Evolutionary conservation across 805 yeast species (phyloP).

Genomic region (Lachancea thermotolerans): DNA sequence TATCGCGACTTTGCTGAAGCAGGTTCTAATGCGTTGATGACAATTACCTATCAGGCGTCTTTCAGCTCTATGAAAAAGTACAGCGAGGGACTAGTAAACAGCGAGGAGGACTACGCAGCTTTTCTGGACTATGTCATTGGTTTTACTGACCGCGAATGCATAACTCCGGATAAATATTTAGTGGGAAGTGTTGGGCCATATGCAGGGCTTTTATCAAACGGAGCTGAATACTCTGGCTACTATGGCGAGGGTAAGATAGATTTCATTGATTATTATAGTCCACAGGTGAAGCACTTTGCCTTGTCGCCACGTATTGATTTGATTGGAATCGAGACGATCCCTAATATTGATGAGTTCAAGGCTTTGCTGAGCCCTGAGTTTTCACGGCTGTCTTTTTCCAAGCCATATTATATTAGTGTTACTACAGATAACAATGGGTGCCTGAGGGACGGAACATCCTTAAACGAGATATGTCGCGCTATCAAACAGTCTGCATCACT

Average conservation of each 20-base stretch:
- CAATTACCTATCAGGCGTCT: conserved; percentile 54
- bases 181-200: conserved; percentile 64
- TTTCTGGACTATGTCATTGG: conserved; percentile 7
- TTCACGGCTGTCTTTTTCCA: conserved; percentile 25
- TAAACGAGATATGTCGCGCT: background rate
- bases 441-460: conserved; percentile 42
- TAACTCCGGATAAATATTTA: background rate
- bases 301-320: conserved; percentile 37
- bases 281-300: conserved; percentile 43
- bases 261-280: conserved; percentile 21
- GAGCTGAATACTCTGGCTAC: conserved; percentile 60
- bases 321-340: conserved; percentile 65
- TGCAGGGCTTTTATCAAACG: conserved; percentile 50
- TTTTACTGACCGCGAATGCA: conserved; percentile 7
- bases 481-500: background rate
- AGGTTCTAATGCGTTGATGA: conserved; percentile 46
- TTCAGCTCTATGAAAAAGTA: conserved; percentile 31
- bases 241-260: conserved; percentile 32
- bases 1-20: conserved; percentile 42
- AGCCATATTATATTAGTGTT: conserved; percentile 36
- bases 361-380: conserved; percentile 31
- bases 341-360: conserved; percentile 47
- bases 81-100: conserved; percentile 3
- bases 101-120: conserved; percentile 5
- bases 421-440: conserved; percentile 30